Base-by-base conservation (phyloP, 2,329 filamentous ascomycete genomes). In the Pestalotiopsis sp. region DNA sequence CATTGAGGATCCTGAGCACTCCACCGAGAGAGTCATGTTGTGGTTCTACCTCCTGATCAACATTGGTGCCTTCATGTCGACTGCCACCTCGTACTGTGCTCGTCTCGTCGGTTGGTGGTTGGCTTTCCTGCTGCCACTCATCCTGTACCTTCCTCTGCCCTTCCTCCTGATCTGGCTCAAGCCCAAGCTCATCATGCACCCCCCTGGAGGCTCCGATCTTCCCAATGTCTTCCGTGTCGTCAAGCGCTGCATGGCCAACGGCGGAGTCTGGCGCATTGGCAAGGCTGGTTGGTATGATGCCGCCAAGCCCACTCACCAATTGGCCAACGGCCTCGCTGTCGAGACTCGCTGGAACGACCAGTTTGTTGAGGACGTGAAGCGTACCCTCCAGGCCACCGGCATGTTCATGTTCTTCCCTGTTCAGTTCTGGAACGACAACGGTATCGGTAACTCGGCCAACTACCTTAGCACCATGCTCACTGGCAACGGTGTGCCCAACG, bases 1-100 rank as follows among this genome's bases (percentile, higher is more conserved):
- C 39, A 91, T 93, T 64, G 84, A 91, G n/a, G 90, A 92, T 71
- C 90, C 90, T 0, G 88, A 89, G 70, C 85, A 88, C 25, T 92
- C 90, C 2, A 82, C 90, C 1, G 86, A 88, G 62, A 85, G 90
- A 23, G 90, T 92, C 69, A 93, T 91, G 82, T 83, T 91, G 70
- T 91, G 89, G 80, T 88, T 87, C 74, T 87, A 88, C 73, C 78
- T 86, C 36, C 78, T 87, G 72, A 85, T 87, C 77, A 88, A 88
- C 73, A 77, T 88, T 60, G 86, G 86, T 55, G 83, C 81, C 68
- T 85, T 87, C 72, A 82, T 84, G 73, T 82, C 82, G 61, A 84
- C 86, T 36, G 83, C 83, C 9, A 87, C 85, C 27, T 81, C 84
- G 0, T 87, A 87, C 72, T 80, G 83, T 1, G 86, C 86, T 71